Conservation (phyloP, 345 rosid species). For the Salix exigua region DNA sequence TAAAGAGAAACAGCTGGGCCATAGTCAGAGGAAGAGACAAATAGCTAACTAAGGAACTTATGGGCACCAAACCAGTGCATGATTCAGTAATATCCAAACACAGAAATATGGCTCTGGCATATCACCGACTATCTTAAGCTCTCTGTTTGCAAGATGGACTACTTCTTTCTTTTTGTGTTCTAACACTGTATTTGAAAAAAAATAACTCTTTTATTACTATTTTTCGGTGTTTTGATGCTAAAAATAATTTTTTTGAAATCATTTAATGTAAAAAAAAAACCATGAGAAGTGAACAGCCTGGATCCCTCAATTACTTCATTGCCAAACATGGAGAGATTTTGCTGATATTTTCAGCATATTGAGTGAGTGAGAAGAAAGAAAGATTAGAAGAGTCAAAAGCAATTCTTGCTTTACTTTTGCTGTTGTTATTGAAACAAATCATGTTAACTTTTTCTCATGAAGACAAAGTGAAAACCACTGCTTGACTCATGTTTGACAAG, state of each 20-base stretch:
- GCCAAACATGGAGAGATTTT: slow-evolving; percentile 15
- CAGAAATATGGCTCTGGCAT: no score
- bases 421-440: background rate
- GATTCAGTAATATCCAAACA: no score
- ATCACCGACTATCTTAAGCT: background rate
- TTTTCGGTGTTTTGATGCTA: no score
- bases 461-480: background rate
- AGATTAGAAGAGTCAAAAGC: background rate
- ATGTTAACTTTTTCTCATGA: background rate
- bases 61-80: background rate
- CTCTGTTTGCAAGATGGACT: background rate
- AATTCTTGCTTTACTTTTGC: background rate
- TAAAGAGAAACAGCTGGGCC: slow-evolving; percentile 16
- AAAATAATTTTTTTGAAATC: no score
- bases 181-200: no score
- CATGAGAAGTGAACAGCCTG: background rate
- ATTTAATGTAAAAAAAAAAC: no score
- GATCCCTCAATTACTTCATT: slow-evolving; percentile 17
- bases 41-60: background rate
- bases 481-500: no score
- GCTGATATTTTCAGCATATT: background rate
- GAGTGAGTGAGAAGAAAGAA: background rate
- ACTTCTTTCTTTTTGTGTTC: no score
- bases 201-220: no score
- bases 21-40: slow-evolving; percentile 18